Evolutionary conservation across 106 monocot genomes (phyloP), one percentile per base, ranked within the genome.

Genomic region (Platanthera zijinensis): DNA sequence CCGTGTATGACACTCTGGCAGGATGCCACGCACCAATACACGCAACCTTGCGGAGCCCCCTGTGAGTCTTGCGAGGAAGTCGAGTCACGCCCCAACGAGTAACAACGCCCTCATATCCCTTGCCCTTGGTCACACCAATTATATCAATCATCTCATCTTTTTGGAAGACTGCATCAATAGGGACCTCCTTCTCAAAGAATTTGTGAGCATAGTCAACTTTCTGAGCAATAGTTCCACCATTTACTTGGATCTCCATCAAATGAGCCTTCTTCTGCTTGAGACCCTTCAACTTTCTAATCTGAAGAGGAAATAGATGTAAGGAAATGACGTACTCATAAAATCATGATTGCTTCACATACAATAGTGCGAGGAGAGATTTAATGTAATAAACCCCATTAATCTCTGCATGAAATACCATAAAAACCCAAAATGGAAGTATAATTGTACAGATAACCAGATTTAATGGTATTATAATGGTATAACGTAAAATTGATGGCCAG

Each of bases 21-120:
- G 90, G 90, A 71, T 90, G 90, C 90, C 90, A 90, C 1, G 88
- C 90, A 64, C 88, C 90, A 28, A 90, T 90, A 50, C 90, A 90
- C 2, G 90, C 90, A 51, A 90, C 90, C 78, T 90, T 90, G 47
- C 90, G 80, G 10, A 90, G 85, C 5, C 87, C 87, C 5, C 87
- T 74, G 18, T 91, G 91, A 2, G 88, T 91, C 74, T 91, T 91
- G 18, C 91, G 73, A 18, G 91, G 91, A 15, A 91, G 84, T 18
- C 88, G 80, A 8, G 88, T 88, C 9, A 90, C 87, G 21, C 90
- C 88, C 90, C 90, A 90, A 17, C 88, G 83, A 10, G 90, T 90
- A 57, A 90, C 90, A 8, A 90, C 88, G 51, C 90, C 90, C 78
- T 88, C 88, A 53, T 85, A 90, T 0, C 90, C 90, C 83, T 90